These are phyloP conservation scores for Batkoa obscura DNA, from an alignment of 371 early-diverging fungal genomes.

Conservation along the genomic window DNA sequence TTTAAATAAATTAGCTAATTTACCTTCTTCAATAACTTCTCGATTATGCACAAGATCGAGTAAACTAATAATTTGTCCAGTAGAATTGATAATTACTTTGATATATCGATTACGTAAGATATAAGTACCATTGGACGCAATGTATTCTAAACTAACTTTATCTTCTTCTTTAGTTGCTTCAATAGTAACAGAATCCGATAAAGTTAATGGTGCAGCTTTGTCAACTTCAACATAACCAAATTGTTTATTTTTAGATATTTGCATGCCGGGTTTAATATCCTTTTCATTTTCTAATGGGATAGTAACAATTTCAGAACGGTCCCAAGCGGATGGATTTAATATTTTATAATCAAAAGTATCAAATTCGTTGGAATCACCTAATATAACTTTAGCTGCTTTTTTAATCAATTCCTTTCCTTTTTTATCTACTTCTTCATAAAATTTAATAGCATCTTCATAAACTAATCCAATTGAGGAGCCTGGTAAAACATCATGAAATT, in stretches of 20 bases:
- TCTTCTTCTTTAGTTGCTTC: not conserved
- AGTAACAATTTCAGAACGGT: slow-evolving; percentile 42
- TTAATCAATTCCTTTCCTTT: slow-evolving; percentile 14
- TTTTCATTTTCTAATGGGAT: slow-evolving; percentile 16
- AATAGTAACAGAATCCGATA: slow-evolving; percentile 9
- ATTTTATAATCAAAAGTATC: too few species aligned
- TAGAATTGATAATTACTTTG: not conserved
- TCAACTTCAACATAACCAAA: slow-evolving; percentile 22
- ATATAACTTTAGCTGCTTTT: slow-evolving; percentile 13
- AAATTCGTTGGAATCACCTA: slow-evolving; percentile 15
- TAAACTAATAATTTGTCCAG: not conserved
- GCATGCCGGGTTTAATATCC: slow-evolving; percentile 6
- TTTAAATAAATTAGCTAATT: not conserved
- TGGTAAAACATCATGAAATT: slow-evolving; percentile 93
- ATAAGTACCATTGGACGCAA: not conserved
- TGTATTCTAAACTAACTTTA: not conserved
- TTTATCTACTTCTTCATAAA: slow-evolving; percentile 22
- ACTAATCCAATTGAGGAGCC: slow-evolving; percentile 82
- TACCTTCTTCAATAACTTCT: not conserved
- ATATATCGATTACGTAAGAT: not conserved
- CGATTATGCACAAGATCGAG: not conserved
- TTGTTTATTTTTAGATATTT: not conserved
- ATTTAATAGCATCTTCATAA: slow-evolving; percentile 50
- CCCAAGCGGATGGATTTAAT: slow-evolving; percentile 61
- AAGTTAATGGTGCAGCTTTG: slow-evolving; percentile 22